phyloP scores from a whole-genome alignment of 1,139 yeast species.

The Nakaseomyces glabratus region DNA sequence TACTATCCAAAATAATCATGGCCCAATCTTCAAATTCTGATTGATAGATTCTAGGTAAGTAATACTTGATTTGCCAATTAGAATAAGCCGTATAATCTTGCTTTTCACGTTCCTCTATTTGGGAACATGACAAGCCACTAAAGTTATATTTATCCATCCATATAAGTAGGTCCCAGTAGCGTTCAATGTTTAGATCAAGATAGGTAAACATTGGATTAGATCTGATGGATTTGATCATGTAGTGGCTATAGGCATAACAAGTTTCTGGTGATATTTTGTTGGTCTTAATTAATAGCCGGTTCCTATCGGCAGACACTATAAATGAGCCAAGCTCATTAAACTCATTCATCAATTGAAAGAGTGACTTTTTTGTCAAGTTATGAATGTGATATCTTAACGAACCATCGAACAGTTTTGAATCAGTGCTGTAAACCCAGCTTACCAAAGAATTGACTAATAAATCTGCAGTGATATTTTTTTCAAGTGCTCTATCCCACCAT shows the following conservation, averaged over 20 bases:
- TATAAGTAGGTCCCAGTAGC: constrained; percentile 82
- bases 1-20: constrained; percentile 61
- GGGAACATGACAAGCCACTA: constrained; percentile 71
- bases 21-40: constrained; percentile 87
- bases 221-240: constrained; percentile 69
- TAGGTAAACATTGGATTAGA: constrained; percentile 76
- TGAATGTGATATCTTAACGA: constrained; percentile 80
- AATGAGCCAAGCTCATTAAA: constrained; percentile 69
- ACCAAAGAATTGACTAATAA: constrained; percentile 75
- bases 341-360: constrained; percentile 73
- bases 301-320: constrained; percentile 74
- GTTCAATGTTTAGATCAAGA: constrained; percentile 62
- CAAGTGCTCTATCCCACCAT: constrained; percentile 92
- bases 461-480: constrained; percentile 66
- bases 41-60: constrained; percentile 65
- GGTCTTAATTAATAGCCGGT: constrained; percentile 65
- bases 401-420: constrained; percentile 67
- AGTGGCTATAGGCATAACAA: constrained; percentile 90
- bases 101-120: constrained; percentile 47
- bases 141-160: constrained; percentile 94
- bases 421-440: constrained; percentile 76
- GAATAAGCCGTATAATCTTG: constrained; percentile 54
- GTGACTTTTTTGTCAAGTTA: constrained; percentile 74
- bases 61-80: constrained; percentile 73
- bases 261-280: constrained; percentile 72